These are phyloP conservation scores for Kentomonas sorsogonicus DNA, from an alignment of 208 protist genomes.

Conservation along the genomic window DNA sequence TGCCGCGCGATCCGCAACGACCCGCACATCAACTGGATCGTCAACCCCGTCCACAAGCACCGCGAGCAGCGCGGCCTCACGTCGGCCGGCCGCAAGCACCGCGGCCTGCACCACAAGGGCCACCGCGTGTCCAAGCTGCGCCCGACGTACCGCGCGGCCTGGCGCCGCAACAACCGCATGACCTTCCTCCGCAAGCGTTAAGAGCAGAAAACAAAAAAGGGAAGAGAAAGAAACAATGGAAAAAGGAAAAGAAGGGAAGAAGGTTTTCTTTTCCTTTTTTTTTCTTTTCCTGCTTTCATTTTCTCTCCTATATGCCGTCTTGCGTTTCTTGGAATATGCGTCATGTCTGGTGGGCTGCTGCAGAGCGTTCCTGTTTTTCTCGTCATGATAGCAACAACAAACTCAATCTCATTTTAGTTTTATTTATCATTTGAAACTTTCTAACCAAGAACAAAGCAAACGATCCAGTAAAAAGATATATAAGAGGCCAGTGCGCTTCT, in stretches of 20 bases:
- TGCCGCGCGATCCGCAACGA: constrained; percentile 97
- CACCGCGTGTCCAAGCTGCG: constrained; percentile 93
- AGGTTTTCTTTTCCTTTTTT: background rate
- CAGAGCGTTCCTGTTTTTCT: constrained; percentile 16
- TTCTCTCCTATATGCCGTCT: constrained; percentile 4
- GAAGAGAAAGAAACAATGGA: background rate
- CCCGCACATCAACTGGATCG: constrained; percentile 99
- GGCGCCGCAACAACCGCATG: constrained; percentile 98
- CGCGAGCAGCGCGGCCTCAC: constrained; percentile 98
- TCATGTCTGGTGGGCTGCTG: constrained; percentile 6
- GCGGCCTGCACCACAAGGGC: constrained; percentile 96
- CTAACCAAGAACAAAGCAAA: constrained; percentile 10
- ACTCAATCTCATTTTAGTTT: constrained; percentile 16
- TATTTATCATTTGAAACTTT: background rate
- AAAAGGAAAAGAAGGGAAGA: background rate
- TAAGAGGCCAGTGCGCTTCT: background rate
- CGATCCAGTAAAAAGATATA: background rate
- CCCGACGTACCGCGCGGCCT: constrained; percentile 94
- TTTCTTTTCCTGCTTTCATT: background rate
- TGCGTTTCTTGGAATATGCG: background rate
- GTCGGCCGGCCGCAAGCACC: constrained; percentile 93
- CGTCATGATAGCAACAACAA: background rate
- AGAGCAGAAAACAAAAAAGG: constrained; percentile 11
- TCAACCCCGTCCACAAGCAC: constrained; percentile 95
- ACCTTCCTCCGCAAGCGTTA: constrained; percentile 91